phyloP scores from a whole-genome alignment of 225 moss, liverwort and hornwort species.

The Marchantia polymorpha region DNA sequence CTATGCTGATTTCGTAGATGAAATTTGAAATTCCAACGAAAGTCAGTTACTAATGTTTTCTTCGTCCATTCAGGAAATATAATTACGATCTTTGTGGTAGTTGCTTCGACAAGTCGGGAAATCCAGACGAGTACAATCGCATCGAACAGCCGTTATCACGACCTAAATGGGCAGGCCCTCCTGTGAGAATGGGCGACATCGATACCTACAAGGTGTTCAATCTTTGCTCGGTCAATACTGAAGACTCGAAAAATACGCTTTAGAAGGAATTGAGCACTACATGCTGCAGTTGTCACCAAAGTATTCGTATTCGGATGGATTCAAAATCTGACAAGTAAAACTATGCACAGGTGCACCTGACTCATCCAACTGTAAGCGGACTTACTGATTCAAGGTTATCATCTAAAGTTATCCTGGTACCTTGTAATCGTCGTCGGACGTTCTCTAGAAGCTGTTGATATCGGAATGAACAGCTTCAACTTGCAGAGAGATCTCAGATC shows the following conservation, averaged over 20 bases:
- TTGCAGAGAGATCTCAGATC: too few relatives aligned
- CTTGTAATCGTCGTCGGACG: not conserved
- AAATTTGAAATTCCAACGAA: too few relatives aligned
- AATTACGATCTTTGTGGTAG: constrained; percentile 28
- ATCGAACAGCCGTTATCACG: constrained; percentile 9
- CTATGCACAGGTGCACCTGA: not conserved
- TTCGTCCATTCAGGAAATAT: constrained; percentile 3
- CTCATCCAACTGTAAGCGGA: not conserved
- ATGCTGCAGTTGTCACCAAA: too few relatives aligned
- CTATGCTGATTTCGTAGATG: too few relatives aligned
- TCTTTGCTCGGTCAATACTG: not conserved
- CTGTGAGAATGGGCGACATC: not conserved
- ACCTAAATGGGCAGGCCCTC: not conserved
- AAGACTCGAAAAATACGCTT: not conserved
- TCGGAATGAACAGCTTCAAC: too few relatives aligned
- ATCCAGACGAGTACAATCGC: constrained; percentile 6
- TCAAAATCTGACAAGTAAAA: not conserved
- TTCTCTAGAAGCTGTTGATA: not conserved
- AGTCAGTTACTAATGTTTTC: too few relatives aligned
- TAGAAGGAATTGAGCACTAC: too few relatives aligned
- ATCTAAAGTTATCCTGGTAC: not conserved
- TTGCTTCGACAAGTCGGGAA: constrained; percentile 18
- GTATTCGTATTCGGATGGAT: too few relatives aligned
- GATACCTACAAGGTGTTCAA: not conserved
- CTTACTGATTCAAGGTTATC: not conserved